Conservation (phyloP, 345 rosid species). For the Bruguiera parviflora region DNA sequence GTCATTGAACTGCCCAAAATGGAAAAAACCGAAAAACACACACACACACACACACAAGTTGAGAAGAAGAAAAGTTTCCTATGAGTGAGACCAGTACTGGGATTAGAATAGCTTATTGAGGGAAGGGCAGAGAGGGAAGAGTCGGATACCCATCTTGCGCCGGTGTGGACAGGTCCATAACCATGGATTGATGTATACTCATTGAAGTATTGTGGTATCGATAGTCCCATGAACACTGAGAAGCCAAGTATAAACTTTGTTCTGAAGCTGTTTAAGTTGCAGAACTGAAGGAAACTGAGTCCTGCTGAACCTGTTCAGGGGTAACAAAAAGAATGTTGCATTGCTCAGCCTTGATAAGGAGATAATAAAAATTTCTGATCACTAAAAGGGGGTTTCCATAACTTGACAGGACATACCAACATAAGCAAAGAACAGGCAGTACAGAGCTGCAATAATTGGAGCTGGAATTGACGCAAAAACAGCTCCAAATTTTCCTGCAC, state of each 20-base stretch:
- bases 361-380: neutral
- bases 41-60: neutral
- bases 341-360: neutral
- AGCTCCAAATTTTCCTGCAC: conserved; percentile 36
- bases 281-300: conserved; percentile 33
- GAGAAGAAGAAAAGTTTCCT: neutral
- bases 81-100: neutral
- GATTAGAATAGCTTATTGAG: neutral
- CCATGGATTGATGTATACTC: conserved; percentile 36
- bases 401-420: conserved; percentile 24
- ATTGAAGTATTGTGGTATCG: conserved; percentile 38
- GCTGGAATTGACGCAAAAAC: conserved; percentile 37
- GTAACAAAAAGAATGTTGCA: conserved; percentile 1
- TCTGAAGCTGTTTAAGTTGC: conserved; percentile 38
- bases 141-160: conserved; percentile 36
- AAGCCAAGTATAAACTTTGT: conserved; percentile 34
- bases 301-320: conserved; percentile 29
- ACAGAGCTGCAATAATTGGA: conserved; percentile 35
- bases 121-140: neutral
- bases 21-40: neutral
- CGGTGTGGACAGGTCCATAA: conserved; percentile 35
- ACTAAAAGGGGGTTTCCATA: neutral
- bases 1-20: conserved; percentile 79
- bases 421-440: conserved; percentile 32
- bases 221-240: conserved; percentile 36